phyloP scores from a whole-genome alignment of 176 grass and related monocot species.

The Otatea glauca region DNA sequence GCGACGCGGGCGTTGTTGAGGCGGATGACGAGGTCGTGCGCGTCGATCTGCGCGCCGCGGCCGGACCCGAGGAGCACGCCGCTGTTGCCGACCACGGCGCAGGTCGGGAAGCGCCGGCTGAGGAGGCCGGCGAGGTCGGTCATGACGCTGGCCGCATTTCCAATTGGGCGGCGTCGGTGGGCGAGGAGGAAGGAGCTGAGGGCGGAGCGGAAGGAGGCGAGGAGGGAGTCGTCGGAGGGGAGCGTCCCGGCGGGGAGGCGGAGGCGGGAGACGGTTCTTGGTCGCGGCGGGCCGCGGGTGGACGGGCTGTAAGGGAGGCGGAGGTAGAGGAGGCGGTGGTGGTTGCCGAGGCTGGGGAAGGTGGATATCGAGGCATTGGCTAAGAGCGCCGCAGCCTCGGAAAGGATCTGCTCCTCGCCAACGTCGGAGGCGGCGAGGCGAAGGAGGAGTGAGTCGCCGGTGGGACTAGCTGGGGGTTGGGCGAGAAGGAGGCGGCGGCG shows the following conservation, averaged over 20 bases:
- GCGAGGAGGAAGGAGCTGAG: conserved; percentile 34
- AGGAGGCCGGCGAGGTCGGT: background rate
- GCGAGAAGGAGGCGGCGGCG: background rate
- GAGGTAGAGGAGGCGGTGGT: conserved; percentile 53
- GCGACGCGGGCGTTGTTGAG: conserved; percentile 77
- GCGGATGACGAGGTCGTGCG: conserved; percentile 70
- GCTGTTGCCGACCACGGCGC: conserved; percentile 85
- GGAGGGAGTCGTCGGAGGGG: conserved; percentile 20
- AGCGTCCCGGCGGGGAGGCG: conserved; percentile 5
- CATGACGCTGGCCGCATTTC: conserved; percentile 21
- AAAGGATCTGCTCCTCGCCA: background rate
- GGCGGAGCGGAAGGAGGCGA: conserved; percentile 43
- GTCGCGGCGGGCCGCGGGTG: conserved; percentile 20
- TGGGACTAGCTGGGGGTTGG: background rate
- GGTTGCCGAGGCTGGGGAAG: conserved; percentile 54
- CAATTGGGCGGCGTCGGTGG: background rate
- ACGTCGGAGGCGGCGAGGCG: conserved; percentile 15
- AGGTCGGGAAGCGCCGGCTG: conserved; percentile 39
- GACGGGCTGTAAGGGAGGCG: conserved; percentile 13
- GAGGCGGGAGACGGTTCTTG: conserved; percentile 32
- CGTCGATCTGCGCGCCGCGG: conserved; percentile 67
- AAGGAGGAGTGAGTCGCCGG: conserved; percentile 21
- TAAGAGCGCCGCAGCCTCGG: conserved; percentile 23
- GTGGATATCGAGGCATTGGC: conserved; percentile 45
- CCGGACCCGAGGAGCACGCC: conserved; percentile 38